Evolutionary conservation across 164 flowering plant species (phyloP).

Genomic region (Chimonanthus praecox): DNA sequence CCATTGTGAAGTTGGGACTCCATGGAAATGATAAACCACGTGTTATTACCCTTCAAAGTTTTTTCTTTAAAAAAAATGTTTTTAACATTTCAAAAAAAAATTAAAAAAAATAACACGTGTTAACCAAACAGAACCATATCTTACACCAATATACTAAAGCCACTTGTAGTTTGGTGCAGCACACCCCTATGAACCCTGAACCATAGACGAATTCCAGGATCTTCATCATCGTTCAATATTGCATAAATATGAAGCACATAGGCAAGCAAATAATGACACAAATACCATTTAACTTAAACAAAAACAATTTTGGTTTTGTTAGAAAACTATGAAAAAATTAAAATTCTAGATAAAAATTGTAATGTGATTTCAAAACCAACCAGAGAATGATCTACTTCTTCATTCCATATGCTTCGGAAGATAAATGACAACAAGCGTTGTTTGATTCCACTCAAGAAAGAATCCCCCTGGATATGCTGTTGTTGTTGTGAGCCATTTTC

Average conservation of each 20-base stretch:
- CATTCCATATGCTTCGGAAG: constrained; percentile 74
- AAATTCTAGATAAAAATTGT: constrained; percentile 11
- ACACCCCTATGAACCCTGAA: background rate
- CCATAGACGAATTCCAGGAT: background rate
- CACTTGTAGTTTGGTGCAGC: too few species aligned
- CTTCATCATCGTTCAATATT: too few species aligned
- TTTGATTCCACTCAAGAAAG: constrained; percentile 82
- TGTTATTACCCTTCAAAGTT: too few species aligned
- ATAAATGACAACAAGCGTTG: constrained; percentile 94
- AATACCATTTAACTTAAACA: background rate
- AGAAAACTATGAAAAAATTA: background rate
- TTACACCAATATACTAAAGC: too few species aligned
- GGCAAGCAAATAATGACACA: background rate
- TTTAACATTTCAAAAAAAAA: too few species aligned
- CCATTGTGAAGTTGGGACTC: background rate
- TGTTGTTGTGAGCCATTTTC: constrained; percentile 34
- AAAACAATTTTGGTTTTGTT: background rate
- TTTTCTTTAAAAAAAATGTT: too few species aligned
- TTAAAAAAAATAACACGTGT: too few species aligned
- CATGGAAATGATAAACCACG: background rate
- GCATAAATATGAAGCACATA: background rate
- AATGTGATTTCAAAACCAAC: constrained; percentile 44
- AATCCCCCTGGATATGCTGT: constrained; percentile 26
- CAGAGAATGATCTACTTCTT: constrained; percentile 61
- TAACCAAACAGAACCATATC: too few species aligned